Base-by-base conservation (phyloP, 208 protist genomes). In the Acanthamoeba sp. region DNA sequence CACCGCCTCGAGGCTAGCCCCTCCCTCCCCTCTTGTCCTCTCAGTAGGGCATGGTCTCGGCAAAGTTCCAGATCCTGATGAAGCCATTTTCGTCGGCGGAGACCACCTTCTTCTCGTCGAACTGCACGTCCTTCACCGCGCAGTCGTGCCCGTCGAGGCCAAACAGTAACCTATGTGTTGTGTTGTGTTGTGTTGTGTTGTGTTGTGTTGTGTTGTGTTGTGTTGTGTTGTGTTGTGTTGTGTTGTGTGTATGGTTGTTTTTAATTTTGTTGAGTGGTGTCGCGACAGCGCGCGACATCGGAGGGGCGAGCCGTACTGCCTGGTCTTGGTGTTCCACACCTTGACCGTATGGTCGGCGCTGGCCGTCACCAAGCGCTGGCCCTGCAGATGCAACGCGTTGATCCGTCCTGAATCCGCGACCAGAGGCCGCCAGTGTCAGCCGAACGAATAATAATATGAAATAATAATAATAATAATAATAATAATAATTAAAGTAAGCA, bases 31-130 rank as follows among this genome's bases (percentile, higher is more conserved):
- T n/a, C n/a, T n/a, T n/a, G n/a, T n/a, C n/a, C n/a, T n/a, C n/a
- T n/a, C n/a, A 87, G 48, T 87, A 87, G 48, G 78, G 73, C 32
- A 84, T 40, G 42, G 29, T 57, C 32, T 87, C 78, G 22, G 78
- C 38, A 87, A 87, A 87, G 78, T 57, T 87, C 42, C 42, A 59
- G 9, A 87, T 52, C 24, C 20, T n/a, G 78, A 87, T n/a, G 42
- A 20, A 59, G 24, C 78, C 78, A 87, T 87, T 40, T 18, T 57
- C 48, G 36, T 57, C 78, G 0, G 24, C 78, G 22, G 42, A 59
- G 78, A 45, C 27, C 5, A 87, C 48, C 78, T 87, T 87, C 78
- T 87, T 87, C 24, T 87, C 78, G 78, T 87, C 78, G 48, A 87
- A 87, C 24, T 87, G 78, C n/a, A 87, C 42, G 14, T 48, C 48